Percentiles rank a stretch among this genome's conserved stretches.
Evolutionary conservation across 2,329 filamentous ascomycete species (phyloP).

Genomic region (Aureobasidium namibiae): DNA sequence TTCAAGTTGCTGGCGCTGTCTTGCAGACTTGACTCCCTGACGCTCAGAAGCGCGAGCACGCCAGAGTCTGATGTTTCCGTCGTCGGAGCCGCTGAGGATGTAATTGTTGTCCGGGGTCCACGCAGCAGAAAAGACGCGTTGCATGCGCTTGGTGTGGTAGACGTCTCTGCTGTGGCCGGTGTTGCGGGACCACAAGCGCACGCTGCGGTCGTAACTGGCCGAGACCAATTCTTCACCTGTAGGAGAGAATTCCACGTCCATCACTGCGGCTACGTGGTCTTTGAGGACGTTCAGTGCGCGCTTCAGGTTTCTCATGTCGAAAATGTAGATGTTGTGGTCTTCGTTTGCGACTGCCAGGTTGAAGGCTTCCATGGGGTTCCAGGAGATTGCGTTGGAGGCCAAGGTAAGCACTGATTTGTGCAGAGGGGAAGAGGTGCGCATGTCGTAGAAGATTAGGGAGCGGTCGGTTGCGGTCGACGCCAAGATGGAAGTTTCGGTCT

Average conservation of each 20-base stretch:
- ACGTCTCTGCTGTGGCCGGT: constrained; percentile 82
- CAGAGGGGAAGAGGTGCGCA: constrained; percentile 76
- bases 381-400: constrained; percentile 73
- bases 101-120: constrained; percentile 90
- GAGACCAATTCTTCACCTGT: constrained; percentile 91
- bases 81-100: constrained; percentile 82
- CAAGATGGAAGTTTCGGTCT: constrained; percentile 84
- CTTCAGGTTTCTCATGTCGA: constrained; percentile 88
- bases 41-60: constrained; percentile 75
- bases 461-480: constrained; percentile 80
- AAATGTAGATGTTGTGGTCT: constrained; percentile 87
- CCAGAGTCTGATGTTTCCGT: constrained; percentile 88
- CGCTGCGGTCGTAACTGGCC: constrained; percentile 79
- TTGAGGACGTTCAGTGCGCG: constrained; percentile 83
- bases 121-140: constrained; percentile 75
- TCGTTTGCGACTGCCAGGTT: constrained; percentile 91
- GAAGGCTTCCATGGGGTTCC: constrained; percentile 96
- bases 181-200: constrained; percentile 75
- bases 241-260: constrained; percentile 92
- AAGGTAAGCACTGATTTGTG: constrained; percentile 75
- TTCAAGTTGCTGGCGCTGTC: constrained; percentile 79
- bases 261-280: constrained; percentile 84
- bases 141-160: constrained; percentile 97
- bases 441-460: constrained; percentile 81
- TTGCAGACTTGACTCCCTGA: constrained; percentile 75